These are phyloP conservation scores for Ophiocordyceps sinensis DNA, from an alignment of 2,329 filamentous ascomycete species.

Conservation along the genomic window DNA sequence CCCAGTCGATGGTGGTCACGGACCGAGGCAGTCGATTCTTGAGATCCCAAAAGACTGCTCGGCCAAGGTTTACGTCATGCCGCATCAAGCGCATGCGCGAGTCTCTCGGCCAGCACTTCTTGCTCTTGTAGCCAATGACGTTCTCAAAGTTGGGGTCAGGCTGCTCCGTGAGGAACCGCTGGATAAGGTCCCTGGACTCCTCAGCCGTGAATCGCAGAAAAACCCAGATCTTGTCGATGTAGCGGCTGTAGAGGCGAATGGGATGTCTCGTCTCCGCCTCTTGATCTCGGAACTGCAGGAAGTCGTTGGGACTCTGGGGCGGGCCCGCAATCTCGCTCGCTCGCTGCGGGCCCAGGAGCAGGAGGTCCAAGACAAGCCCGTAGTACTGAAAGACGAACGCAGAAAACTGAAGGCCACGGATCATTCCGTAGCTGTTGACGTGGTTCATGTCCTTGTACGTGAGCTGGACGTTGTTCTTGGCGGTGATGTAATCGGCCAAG, in stretches of 20 bases:
- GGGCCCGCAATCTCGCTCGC: constrained; percentile 97
- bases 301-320: constrained; percentile 88
- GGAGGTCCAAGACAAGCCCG: constrained; percentile 81
- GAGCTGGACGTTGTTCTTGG: constrained; percentile 97
- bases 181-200: constrained; percentile 88
- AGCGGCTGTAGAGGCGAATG: constrained; percentile 92
- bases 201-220: constrained; percentile 90
- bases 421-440: constrained; percentile 97
- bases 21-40: constrained; percentile 93
- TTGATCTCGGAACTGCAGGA: constrained; percentile 88
- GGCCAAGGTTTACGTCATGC: constrained; percentile 93
- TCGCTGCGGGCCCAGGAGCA: constrained; percentile 82
- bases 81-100: constrained; percentile 97
- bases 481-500: constrained; percentile 94
- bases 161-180: constrained; percentile 94
- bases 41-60: constrained; percentile 96
- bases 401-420: constrained; percentile 93
- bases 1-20: constrained; percentile 96
- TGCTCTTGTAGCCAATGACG: constrained; percentile 96
- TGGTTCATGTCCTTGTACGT: constrained; percentile 99
- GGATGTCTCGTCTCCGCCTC: constrained; percentile 88
- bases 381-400: constrained; percentile 99
- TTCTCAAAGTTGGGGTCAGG: constrained; percentile 99
- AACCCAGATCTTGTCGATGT: constrained; percentile 98
- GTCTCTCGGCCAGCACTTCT: constrained; percentile 98